phyloP scores from a whole-genome alignment of 2,329 filamentous ascomycete genomes.

The Cladosporium cucumerinum region DNA sequence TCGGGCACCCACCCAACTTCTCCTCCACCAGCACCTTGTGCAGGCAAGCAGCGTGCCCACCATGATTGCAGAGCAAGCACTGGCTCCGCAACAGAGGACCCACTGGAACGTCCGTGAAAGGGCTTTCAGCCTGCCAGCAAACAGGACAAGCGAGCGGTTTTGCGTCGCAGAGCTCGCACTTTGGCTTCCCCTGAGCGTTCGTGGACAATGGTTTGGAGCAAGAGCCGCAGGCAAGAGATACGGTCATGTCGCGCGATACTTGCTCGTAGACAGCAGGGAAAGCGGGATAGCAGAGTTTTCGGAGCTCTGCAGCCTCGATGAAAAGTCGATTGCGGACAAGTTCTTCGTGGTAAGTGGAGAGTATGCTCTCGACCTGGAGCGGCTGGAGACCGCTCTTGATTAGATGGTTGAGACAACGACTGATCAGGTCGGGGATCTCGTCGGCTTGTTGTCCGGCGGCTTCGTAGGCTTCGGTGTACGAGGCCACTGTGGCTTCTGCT shows the following conservation, averaged over 20 bases:
- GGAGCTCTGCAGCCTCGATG: constrained; percentile 55
- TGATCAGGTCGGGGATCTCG: constrained; percentile 32
- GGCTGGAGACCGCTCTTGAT: constrained; percentile 46
- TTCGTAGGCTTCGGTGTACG: constrained; percentile 41
- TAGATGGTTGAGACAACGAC: constrained; percentile 34
- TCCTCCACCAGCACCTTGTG: constrained; percentile 53
- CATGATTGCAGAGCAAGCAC: constrained; percentile 61
- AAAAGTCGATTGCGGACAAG: constrained; percentile 47
- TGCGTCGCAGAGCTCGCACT: constrained; percentile 50
- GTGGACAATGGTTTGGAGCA: constrained; percentile 55
- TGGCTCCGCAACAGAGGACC: constrained; percentile 47
- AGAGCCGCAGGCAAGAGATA: constrained; percentile 54
- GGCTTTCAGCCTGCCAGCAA: constrained; percentile 4
- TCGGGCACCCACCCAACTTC: constrained; percentile 55
- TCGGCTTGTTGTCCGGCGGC: constrained; percentile 37
- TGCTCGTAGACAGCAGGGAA: constrained; percentile 58
- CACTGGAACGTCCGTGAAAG: constrained; percentile 19
- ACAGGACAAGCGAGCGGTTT: constrained; percentile 25
- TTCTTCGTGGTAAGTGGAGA: constrained; percentile 57
- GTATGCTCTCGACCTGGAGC: constrained; percentile 54
- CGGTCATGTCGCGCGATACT: constrained; percentile 51
- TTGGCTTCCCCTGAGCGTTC: constrained; percentile 49
- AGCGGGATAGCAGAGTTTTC: constrained; percentile 52
- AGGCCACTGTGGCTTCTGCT: constrained; percentile 35
- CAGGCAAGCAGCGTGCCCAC: constrained; percentile 57